Conservation (phyloP, 2,329 filamentous ascomycete species). For the Colletotrichum paranaense region DNA sequence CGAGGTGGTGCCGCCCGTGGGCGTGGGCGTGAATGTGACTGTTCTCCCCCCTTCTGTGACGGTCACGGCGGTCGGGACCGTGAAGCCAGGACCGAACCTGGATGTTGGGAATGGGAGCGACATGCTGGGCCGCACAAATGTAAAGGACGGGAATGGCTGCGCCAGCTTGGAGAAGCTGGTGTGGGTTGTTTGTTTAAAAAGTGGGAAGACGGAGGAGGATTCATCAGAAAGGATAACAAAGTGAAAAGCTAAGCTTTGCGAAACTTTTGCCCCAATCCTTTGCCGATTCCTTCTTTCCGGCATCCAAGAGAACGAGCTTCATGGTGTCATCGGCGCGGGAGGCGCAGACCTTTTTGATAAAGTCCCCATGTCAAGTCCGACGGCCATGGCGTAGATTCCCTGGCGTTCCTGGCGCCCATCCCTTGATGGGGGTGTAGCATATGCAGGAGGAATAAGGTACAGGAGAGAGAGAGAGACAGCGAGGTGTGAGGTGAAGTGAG, state of each 20-base stretch:
- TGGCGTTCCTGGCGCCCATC: neutral
- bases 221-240: constrained; percentile 15
- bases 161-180: constrained; percentile 15
- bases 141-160: constrained; percentile 23
- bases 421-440: neutral
- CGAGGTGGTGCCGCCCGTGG: neutral
- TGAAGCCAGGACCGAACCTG: constrained; percentile 31
- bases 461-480: neutral
- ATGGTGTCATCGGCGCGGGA: constrained; percentile 5
- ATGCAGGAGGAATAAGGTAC: constrained; percentile 1
- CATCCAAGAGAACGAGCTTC: neutral
- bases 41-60: constrained; percentile 9
- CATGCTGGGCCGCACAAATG: constrained; percentile 14
- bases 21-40: constrained; percentile 16
- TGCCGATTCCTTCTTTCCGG: neutral
- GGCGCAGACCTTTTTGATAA: constrained; percentile 34
- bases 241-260: neutral
- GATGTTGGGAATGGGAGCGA: constrained; percentile 29
- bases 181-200: constrained; percentile 10
- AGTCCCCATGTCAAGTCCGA: constrained; percentile 30
- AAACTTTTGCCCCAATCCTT: constrained; percentile 6
- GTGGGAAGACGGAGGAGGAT: neutral
- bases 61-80: constrained; percentile 19
- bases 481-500: neutral
- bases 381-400: constrained; percentile 25